Base-by-base conservation (phyloP, 805 yeast genomes). In the Komagataella phaffii region DNA sequence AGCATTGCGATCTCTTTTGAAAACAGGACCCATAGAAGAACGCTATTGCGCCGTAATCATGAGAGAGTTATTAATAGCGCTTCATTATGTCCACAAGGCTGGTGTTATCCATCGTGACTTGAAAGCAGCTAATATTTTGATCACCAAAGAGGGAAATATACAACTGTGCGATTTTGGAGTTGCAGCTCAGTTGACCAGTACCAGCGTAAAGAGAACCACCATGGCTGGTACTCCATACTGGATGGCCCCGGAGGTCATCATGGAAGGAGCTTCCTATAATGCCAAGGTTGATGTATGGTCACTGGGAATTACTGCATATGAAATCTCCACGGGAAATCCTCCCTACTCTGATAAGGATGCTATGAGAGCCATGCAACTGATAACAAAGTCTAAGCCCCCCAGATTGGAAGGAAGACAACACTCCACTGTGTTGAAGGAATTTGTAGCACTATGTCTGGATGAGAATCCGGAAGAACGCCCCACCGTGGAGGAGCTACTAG, bases 211-310 rank as follows among this genome's bases (percentile, higher is more conserved):
- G 63, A 74, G 99, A 59, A 86, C 91, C 43, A 93, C 99, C 0
- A 89, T 95, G 80, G 98, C 96, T 0, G 95, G 95, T 6, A 86
- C 95, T 0, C 95, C 95, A 0, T 93, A 89, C 63, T 93, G 99
- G 99, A 93, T 93, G 99, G 97, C 99, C 0, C 99, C 99, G 0
- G 99, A 91, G 65, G 99, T 91, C 36, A 91, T 91, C 45, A 77
- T 87, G 69, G 97, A 91, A 65, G 95, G 95, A 45, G 85, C 84
- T 14, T 76, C 83, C 7, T 86, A 93, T 71, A 96, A 87, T 64
- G 78, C 83, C 47, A 90, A 84, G 66, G 99, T 96, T 0, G 99
- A 93, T 65, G 87, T 93, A 6, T 93, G 99, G 99, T 90, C 98
- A 0, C 66, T 91, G 49, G 99, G 99, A 14, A 88, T 93, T 54